A percentile compares a stretch with the other conserved stretches of the same genome.
Conservation (phyloP, 2,329 filamentous ascomycete genomes). For the Alternaria brassicicola region DNA sequence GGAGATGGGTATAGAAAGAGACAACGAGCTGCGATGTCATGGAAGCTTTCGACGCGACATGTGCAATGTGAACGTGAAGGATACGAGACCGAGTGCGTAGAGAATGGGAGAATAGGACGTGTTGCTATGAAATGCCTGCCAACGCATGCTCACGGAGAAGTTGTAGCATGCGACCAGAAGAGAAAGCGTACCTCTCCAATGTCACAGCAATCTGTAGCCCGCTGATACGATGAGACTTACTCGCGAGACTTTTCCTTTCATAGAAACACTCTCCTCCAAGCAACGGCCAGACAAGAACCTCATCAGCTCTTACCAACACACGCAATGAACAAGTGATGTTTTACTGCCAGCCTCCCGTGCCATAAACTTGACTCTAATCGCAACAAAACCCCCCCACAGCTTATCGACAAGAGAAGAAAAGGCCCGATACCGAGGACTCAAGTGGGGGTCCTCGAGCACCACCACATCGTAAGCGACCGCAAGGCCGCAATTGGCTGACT, state of each 20-base stretch:
- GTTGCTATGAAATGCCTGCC: too few relatives aligned
- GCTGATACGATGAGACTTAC: neutral
- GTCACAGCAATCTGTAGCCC: too few relatives aligned
- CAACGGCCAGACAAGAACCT: neutral
- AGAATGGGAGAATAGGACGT: too few relatives aligned
- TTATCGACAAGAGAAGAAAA: neutral
- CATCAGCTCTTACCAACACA: neutral
- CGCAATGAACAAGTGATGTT: neutral
- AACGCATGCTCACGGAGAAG: too few relatives aligned
- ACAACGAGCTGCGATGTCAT: too few relatives aligned
- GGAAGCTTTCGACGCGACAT: too few relatives aligned
- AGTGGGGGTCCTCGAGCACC: neutral
- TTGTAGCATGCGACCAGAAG: too few relatives aligned
- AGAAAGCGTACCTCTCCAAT: too few relatives aligned
- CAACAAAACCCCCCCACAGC: neutral
- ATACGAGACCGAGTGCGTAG: too few relatives aligned
- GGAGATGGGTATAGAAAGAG: too few relatives aligned
- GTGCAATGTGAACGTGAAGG: too few relatives aligned
- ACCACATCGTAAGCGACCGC: neutral
- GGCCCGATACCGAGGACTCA: neutral
- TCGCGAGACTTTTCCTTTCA: neutral
- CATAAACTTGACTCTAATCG: neutral
- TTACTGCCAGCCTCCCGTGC: neutral
- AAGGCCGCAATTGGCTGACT: too few relatives aligned
- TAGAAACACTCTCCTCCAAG: neutral